phyloP scores from a whole-genome alignment of 352 stramenopile genomes.

The Pythium sukuiense region DNA sequence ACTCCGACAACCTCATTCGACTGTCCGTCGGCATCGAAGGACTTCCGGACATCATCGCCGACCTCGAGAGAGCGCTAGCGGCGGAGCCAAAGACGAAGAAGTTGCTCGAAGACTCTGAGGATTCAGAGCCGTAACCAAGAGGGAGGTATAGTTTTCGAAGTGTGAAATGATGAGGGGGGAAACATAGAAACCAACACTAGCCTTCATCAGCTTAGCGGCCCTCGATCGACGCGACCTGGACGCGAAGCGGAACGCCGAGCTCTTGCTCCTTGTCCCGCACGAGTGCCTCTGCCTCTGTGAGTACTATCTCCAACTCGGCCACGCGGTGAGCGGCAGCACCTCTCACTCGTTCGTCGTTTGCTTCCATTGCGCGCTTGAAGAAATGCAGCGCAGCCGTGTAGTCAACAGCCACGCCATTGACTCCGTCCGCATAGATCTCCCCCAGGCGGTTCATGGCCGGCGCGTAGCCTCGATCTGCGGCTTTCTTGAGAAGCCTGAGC shows the following conservation, averaged over 20 bases:
- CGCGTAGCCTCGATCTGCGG: constrained; percentile 36
- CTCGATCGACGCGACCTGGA: constrained; percentile 43
- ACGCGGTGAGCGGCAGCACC: constrained; percentile 24
- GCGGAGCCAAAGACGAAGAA: constrained; percentile 43
- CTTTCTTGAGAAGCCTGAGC: constrained; percentile 38
- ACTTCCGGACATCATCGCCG: constrained; percentile 89
- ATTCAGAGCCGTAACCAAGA: background rate
- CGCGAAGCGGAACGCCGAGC: constrained; percentile 45
- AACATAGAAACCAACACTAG: background rate
- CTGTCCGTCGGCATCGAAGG: constrained; percentile 93
- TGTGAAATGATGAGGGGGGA: too few relatives aligned
- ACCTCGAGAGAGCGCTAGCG: constrained; percentile 81
- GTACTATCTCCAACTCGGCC: constrained; percentile 41
- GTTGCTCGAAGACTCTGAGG: background rate
- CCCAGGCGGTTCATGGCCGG: constrained; percentile 56
- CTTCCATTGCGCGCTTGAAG: constrained; percentile 37
- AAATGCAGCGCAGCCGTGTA: constrained; percentile 47
- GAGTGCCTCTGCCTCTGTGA: constrained; percentile 41
- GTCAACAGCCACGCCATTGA: constrained; percentile 31
- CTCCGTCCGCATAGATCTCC: constrained; percentile 45
- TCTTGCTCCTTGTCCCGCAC: constrained; percentile 42
- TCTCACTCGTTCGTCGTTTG: constrained; percentile 36
- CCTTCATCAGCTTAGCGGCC: background rate
- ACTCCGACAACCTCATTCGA: constrained; percentile 92
- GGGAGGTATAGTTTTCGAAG: too few relatives aligned